Percentiles rank a stretch among this genome's conserved stretches.
These are phyloP conservation scores for Pisolithus orientalis DNA, from an alignment of 768 basidiomycete genomes.

Conservation along the genomic window DNA sequence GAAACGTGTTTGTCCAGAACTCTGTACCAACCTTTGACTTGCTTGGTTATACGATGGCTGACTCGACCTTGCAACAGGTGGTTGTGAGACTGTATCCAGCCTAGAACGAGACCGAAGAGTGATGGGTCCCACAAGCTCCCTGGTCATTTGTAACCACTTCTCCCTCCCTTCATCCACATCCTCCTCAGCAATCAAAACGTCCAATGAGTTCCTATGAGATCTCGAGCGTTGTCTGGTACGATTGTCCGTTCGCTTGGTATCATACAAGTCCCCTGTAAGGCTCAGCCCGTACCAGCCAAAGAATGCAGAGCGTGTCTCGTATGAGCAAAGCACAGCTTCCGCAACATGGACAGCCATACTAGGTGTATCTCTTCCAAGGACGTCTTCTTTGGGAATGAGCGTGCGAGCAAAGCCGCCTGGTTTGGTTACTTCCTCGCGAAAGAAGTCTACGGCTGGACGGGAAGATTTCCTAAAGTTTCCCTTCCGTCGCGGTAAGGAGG, in stretches of 20 bases:
- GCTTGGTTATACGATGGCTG: not conserved
- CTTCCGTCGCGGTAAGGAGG: constrained; percentile 18
- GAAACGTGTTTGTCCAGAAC: not conserved
- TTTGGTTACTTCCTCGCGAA: constrained; percentile 16
- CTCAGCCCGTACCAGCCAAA: constrained; percentile 24
- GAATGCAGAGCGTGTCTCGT: constrained; percentile 24
- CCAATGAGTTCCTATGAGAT: constrained; percentile 2
- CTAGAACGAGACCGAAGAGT: not conserved
- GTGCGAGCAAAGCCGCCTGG: not conserved
- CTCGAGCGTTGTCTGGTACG: not conserved
- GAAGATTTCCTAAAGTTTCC: constrained; percentile 20
- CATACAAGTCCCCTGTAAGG: not conserved
- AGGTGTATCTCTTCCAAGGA: not conserved
- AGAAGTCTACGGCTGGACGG: constrained; percentile 20
- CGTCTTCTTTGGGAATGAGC: not conserved
- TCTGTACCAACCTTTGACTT: not conserved
- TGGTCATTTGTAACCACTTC: constrained; percentile 11
- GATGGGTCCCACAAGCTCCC: constrained; percentile 18
- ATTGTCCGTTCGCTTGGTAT: not conserved
- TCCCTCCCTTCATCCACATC: constrained; percentile 20
- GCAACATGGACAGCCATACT: constrained; percentile 5
- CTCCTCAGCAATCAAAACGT: constrained; percentile 12
- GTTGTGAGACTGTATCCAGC: not conserved
- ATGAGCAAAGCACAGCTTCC: constrained; percentile 18
- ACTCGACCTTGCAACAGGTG: not conserved